These are phyloP conservation scores for Neonectria magnoliae DNA, from an alignment of 2,329 filamentous ascomycete genomes.

Conservation along the genomic window DNA sequence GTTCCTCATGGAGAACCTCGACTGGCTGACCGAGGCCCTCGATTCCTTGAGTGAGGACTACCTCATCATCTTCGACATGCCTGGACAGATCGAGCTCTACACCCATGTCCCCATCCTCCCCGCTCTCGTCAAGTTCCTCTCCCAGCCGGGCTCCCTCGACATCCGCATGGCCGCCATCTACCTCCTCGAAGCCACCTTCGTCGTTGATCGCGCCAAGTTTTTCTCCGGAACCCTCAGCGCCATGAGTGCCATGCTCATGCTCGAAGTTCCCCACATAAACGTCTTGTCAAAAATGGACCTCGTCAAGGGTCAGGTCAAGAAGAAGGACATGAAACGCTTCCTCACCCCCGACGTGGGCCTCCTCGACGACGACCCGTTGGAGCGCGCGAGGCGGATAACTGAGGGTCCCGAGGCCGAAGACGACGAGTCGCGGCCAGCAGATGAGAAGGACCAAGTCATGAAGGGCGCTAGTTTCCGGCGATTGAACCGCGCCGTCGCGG, in stretches of 20 bases:
- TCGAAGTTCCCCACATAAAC: conserved; percentile 96
- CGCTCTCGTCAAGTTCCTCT: conserved; percentile 82
- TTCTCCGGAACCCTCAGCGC: conserved; percentile 95
- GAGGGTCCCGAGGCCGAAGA: conserved; percentile 56
- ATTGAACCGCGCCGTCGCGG: conserved; percentile 87
- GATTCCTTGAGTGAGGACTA: conserved; percentile 93
- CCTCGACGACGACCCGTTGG: conserved; percentile 80
- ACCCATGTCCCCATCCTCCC: conserved; percentile 95
- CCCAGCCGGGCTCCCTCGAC: conserved; percentile 81
- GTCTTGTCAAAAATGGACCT: conserved; percentile 98
- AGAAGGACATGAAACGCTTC: conserved; percentile 89
- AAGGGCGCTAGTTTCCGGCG: conserved; percentile 82
- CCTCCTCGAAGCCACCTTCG: conserved; percentile 93
- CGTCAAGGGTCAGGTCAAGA: conserved; percentile 87
- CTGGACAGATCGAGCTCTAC: conserved; percentile 98
- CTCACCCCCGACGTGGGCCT: conserved; percentile 85
- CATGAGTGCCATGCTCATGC: conserved; percentile 99
- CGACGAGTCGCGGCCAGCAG: conserved; percentile 67
- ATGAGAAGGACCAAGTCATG: conserved; percentile 77
- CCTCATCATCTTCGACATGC: conserved; percentile 98
- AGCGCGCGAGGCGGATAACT: conserved; percentile 53
- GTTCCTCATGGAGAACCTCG: conserved; percentile 92
- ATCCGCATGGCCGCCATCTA: conserved; percentile 94
- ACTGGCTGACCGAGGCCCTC: conserved; percentile 87
- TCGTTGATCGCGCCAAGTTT: conserved; percentile 96